phyloP scores from a whole-genome alignment of 495 filamentous ascomycete species.

The Aspergillus carlsbadensis region DNA sequence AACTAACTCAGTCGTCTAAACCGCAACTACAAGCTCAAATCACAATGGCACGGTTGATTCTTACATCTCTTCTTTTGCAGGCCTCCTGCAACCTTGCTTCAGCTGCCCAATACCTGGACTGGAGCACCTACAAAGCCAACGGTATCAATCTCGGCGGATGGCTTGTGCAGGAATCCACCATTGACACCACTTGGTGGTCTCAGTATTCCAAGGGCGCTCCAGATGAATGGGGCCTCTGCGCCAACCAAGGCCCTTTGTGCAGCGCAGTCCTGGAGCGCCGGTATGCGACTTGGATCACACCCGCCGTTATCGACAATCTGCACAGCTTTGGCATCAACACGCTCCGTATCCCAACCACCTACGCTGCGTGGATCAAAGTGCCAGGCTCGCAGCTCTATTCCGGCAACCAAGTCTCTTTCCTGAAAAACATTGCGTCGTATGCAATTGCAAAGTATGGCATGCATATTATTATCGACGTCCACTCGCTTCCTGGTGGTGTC shows the following conservation, averaged over 20 bases:
- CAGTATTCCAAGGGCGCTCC: slow-evolving; percentile 21
- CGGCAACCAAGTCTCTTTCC: slow-evolving; percentile 27
- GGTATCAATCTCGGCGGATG: slow-evolving; percentile 38
- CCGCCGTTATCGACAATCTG: slow-evolving; percentile 29
- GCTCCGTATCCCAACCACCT: slow-evolving; percentile 33
- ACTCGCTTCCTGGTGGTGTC: slow-evolving; percentile 32
- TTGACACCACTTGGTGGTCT: slow-evolving; percentile 29
- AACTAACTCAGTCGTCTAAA: too few species aligned
- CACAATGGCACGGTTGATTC: background rate
- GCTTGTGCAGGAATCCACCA: slow-evolving; percentile 36
- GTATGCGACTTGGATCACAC: slow-evolving; percentile 32
- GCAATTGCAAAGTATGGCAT: slow-evolving; percentile 30
- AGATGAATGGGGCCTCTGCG: slow-evolving; percentile 35
- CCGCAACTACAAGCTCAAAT: too few species aligned
- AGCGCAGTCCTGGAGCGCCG: slow-evolving; percentile 24
- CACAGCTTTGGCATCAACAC: slow-evolving; percentile 21
- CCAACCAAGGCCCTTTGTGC: slow-evolving; percentile 25
- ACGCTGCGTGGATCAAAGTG: slow-evolving; percentile 27
- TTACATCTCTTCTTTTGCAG: background rate
- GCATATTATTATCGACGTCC: slow-evolving; percentile 33
- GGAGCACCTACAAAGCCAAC: slow-evolving; percentile 27
- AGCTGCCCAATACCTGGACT: slow-evolving; percentile 21
- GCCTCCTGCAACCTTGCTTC: background rate
- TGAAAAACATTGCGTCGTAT: slow-evolving; percentile 27
- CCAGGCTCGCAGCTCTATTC: slow-evolving; percentile 32